Percentiles rank a stretch among this genome's conserved stretches.
phyloP scores from a whole-genome alignment of 1,284 basidiomycete species.

The Rhodotorula glutinis region DNA sequence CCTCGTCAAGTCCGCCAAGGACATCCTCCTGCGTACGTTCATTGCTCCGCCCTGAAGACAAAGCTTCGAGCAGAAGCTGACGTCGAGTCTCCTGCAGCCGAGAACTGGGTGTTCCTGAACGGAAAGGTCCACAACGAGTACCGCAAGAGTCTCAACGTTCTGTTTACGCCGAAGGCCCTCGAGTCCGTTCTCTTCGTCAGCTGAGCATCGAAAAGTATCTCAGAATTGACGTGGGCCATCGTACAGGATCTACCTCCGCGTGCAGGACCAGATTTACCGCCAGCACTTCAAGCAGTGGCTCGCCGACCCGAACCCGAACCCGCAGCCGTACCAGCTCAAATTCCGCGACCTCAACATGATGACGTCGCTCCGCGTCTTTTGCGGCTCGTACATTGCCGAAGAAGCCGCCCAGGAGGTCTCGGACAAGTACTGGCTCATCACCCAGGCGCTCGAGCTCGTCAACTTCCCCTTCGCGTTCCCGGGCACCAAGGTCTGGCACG shows the following conservation, averaged over 20 bases:
- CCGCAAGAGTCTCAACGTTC: constrained; percentile 80
- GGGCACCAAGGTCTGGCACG: constrained; percentile 94
- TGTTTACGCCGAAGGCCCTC: constrained; percentile 92
- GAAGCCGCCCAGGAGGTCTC: constrained; percentile 74
- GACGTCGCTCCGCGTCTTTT: constrained; percentile 91
- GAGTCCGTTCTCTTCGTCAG: constrained; percentile 57
- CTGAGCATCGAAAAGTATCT: constrained; percentile 10
- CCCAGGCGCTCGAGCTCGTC: constrained; percentile 90
- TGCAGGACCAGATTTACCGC: constrained; percentile 83
- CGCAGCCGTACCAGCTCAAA: constrained; percentile 69
- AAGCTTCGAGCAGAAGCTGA: not conserved
- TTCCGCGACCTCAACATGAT: constrained; percentile 96
- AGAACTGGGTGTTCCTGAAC: constrained; percentile 98
- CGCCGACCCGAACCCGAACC: constrained; percentile 42
- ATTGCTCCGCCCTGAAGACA: not conserved
- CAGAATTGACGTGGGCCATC: no score
- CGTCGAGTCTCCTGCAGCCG: constrained; percentile 49
- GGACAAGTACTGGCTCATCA: constrained; percentile 89
- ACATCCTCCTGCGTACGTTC: constrained; percentile 61
- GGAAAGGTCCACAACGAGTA: constrained; percentile 94
- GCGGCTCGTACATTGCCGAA: constrained; percentile 83
- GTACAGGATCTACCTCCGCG: constrained; percentile 73
- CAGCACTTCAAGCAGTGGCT: constrained; percentile 49
- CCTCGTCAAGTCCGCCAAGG: constrained; percentile 88
- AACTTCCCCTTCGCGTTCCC: constrained; percentile 97